phyloP scores from a whole-genome alignment of 2,329 filamentous ascomycete species.

The Chalaropsis thielavioides region DNA sequence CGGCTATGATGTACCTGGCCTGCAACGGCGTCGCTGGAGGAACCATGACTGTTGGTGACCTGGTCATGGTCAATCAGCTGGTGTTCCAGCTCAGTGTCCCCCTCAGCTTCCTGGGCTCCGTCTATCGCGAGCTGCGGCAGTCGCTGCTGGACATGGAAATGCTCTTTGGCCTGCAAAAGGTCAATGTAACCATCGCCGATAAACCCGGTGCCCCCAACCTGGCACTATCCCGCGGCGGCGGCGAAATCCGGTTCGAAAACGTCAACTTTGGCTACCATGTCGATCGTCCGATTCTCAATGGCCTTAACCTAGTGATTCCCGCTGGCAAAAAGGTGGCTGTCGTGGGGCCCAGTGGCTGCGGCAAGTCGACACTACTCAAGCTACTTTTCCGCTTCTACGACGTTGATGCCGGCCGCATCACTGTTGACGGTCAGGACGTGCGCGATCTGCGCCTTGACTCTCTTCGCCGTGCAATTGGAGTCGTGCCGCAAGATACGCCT shows the following conservation, averaged over 20 bases:
- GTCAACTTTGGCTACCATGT: slow-evolving; percentile 86
- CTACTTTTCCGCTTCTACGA: slow-evolving; percentile 94
- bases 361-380: slow-evolving; percentile 84
- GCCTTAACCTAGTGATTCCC: slow-evolving; percentile 77
- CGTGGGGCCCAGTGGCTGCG: slow-evolving; percentile 88
- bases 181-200: slow-evolving; percentile 78
- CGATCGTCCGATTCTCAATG: slow-evolving; percentile 72
- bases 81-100: slow-evolving; percentile 96
- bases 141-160: slow-evolving; percentile 97
- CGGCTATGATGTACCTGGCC: slow-evolving; percentile 96
- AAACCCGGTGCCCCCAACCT: slow-evolving; percentile 59
- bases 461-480: slow-evolving; percentile 71
- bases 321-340: slow-evolving; percentile 93
- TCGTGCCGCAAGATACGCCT: slow-evolving; percentile 93
- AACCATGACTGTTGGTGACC: slow-evolving; percentile 74
- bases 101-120: slow-evolving; percentile 93
- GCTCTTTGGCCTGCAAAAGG: slow-evolving; percentile 91
- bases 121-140: slow-evolving; percentile 90
- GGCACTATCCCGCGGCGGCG: slow-evolving; percentile 51
- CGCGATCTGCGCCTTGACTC: slow-evolving; percentile 70
- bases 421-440: slow-evolving; percentile 88
- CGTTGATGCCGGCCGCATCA: slow-evolving; percentile 65
- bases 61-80: slow-evolving; percentile 98
- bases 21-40: slow-evolving; percentile 76
- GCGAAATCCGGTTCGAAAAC: slow-evolving; percentile 87